Evolutionary conservation across 768 basidiomycete species (phyloP).

Genomic region (Boletus coccyginus): DNA sequence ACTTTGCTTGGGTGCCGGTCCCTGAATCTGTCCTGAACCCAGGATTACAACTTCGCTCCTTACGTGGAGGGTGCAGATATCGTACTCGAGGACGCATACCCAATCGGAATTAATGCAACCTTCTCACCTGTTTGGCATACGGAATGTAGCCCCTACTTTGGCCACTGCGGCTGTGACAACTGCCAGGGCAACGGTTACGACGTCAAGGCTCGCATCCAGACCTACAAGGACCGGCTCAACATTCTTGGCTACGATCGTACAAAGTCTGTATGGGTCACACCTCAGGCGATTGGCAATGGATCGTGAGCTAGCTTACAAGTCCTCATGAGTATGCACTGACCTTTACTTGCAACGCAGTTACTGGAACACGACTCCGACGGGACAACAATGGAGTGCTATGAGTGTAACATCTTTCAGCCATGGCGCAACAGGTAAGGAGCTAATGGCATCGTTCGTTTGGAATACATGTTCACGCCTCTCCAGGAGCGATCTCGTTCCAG

Average conservation of each 20-base stretch:
- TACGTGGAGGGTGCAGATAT: constrained; percentile 67
- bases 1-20: no score
- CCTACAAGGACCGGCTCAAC: constrained; percentile 56
- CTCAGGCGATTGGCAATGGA: constrained; percentile 66
- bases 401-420: constrained; percentile 24
- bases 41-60: constrained; percentile 60
- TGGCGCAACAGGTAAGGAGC: constrained; percentile 22
- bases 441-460: not conserved
- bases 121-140: constrained; percentile 60
- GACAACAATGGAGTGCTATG: constrained; percentile 27
- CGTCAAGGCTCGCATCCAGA: constrained; percentile 62
- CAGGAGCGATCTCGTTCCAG: constrained; percentile 29
- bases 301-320: constrained; percentile 19
- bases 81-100: constrained; percentile 47
- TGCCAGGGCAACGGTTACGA: constrained; percentile 68
- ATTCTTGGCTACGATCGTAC: constrained; percentile 57
- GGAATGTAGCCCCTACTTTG: constrained; percentile 59
- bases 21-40: not conserved
- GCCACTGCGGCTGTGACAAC: constrained; percentile 71
- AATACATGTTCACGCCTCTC: not conserved
- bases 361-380: constrained; percentile 29
- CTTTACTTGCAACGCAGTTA: constrained; percentile 12
- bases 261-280: constrained; percentile 73
- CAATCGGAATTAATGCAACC: constrained; percentile 56
- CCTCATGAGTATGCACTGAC: not conserved